phyloP scores from a whole-genome alignment of 139 green algal species.

The Chlorella ohadii region DNA sequence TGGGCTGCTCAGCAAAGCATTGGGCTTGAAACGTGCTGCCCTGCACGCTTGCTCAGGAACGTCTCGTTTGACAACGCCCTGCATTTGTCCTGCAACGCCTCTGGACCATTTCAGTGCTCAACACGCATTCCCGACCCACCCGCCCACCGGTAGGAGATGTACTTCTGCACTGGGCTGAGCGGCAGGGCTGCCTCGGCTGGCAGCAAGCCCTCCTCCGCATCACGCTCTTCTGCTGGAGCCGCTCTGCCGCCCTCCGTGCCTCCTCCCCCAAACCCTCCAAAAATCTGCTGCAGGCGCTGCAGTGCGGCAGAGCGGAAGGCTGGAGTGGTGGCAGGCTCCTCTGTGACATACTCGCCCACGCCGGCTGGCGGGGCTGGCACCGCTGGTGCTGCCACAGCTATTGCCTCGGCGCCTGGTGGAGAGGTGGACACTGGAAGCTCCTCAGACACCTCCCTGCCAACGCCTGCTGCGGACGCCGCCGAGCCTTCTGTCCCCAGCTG shows the following conservation, averaged over 20 bases:
- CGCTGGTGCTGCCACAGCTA: no score
- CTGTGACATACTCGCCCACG: not conserved
- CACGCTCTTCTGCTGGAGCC: not conserved
- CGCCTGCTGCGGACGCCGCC: not conserved
- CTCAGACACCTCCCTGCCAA: not conserved
- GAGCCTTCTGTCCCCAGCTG: not conserved
- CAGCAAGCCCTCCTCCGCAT: not conserved
- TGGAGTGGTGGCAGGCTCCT: not conserved
- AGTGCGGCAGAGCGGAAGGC: slow-evolving; percentile 19
- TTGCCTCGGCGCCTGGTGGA: not conserved
- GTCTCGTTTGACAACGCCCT: no score
- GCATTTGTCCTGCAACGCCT: no score
- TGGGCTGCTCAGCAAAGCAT: no score
- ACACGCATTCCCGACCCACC: no score
- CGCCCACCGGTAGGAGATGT: slow-evolving; percentile 10
- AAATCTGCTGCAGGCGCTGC: slow-evolving; percentile 19
- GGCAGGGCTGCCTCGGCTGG: not conserved
- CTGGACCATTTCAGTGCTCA: no score
- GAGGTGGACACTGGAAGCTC: not conserved
- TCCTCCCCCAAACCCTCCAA: not conserved
- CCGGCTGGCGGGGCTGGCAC: no score
- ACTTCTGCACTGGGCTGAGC: not conserved
- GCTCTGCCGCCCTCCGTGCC: not conserved
- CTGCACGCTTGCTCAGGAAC: no score
- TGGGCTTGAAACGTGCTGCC: no score